phyloP scores from a whole-genome alignment of 192 early-diverging fungal genomes.

The Dissophora globulifera region DNA sequence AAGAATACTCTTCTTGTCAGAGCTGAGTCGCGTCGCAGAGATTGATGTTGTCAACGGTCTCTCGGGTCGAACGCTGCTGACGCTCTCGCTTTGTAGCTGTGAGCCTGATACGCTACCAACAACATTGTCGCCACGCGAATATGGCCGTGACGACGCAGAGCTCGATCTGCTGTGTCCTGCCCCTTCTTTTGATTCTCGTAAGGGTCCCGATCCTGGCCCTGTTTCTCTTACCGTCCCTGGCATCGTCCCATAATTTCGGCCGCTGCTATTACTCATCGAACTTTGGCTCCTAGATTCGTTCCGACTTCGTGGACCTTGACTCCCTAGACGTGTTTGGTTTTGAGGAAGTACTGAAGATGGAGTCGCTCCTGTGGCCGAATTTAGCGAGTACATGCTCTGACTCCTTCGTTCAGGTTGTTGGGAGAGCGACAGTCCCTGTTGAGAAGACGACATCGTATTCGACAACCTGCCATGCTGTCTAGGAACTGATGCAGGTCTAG shows the following conservation, averaged over 20 bases:
- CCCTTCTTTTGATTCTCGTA: too few relatives aligned
- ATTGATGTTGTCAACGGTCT: background rate
- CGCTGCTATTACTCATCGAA: background rate
- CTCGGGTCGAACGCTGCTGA: background rate
- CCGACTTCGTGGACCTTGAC: background rate
- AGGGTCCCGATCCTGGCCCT: too few relatives aligned
- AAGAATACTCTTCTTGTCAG: background rate
- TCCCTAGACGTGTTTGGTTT: background rate
- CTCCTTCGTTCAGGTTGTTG: background rate
- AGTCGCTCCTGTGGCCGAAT: background rate
- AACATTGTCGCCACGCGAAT: background rate
- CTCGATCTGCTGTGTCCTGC: background rate
- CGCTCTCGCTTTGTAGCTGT: background rate
- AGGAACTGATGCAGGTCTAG: background rate
- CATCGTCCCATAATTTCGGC: background rate
- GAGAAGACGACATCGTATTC: too few relatives aligned
- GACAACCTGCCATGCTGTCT: too few relatives aligned
- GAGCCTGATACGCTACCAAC: background rate
- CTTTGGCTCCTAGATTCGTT: background rate
- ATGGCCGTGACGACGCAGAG: background rate
- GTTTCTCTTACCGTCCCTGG: background rate
- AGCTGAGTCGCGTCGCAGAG: background rate
- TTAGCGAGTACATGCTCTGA: slow-evolving; percentile 5
- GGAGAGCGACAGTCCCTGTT: background rate
- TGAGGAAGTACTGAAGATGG: background rate